A percentile compares a stretch with the other conserved stretches of the same genome.
These are phyloP conservation scores for Termitomyces sp. DNA, from an alignment of 768 basidiomycete species.

Conservation along the genomic window DNA sequence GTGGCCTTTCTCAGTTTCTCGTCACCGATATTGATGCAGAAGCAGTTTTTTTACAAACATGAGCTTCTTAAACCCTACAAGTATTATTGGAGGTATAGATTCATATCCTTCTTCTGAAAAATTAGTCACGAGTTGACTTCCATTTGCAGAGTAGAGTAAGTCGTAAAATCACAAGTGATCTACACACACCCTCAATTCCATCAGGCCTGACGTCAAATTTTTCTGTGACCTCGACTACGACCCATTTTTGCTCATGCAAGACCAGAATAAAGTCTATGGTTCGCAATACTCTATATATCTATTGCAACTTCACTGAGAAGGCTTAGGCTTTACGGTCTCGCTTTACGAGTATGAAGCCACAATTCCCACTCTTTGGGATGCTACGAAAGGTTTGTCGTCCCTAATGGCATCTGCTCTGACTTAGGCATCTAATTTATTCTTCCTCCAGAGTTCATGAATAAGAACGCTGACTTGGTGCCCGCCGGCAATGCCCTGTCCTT, in stretches of 20 bases:
- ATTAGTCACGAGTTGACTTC: background rate
- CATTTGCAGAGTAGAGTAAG: constrained; percentile 41
- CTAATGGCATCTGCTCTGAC: background rate
- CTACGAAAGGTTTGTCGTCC: constrained; percentile 52
- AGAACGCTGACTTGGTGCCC: constrained; percentile 55
- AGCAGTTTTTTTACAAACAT: constrained; percentile 82
- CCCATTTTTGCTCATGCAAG: constrained; percentile 86
- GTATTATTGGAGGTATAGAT: constrained; percentile 76
- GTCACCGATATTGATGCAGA: background rate
- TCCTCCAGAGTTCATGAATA: constrained; percentile 57
- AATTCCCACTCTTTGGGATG: constrained; percentile 81
- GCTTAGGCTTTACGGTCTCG: constrained; percentile 72
- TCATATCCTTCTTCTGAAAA: background rate
- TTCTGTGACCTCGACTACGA: constrained; percentile 87
- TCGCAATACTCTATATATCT: constrained; percentile 5
- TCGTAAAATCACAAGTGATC: background rate
- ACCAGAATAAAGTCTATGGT: constrained; percentile 83
- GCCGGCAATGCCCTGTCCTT: constrained; percentile 77
- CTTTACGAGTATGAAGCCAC: constrained; percentile 81
- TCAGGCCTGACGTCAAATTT: constrained; percentile 78
- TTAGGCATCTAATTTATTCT: background rate
- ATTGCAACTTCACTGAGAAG: background rate
- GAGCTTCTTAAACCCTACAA: constrained; percentile 73
- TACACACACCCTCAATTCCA: constrained; percentile 1
- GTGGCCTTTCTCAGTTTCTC: constrained; percentile 18